These are phyloP conservation scores for Gyrodon lividus DNA, from an alignment of 768 basidiomycete species.

Conservation along the genomic window DNA sequence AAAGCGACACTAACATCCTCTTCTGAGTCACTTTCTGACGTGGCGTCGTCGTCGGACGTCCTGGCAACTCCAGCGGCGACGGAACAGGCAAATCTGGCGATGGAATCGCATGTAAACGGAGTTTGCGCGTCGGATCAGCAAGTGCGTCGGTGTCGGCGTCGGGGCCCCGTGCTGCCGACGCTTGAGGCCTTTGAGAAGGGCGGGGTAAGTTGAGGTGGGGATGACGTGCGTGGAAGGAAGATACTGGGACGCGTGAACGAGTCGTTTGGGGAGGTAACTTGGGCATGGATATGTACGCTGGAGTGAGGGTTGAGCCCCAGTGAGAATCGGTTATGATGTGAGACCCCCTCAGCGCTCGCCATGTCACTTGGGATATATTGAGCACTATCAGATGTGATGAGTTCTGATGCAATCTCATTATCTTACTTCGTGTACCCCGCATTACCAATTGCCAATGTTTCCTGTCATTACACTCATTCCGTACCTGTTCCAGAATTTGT, in stretches of 20 bases:
- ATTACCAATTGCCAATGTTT: no score
- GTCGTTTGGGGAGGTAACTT: background rate
- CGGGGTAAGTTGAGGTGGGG: constrained; percentile 1
- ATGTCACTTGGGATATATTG: no score
- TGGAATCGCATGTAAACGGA: constrained; percentile 1
- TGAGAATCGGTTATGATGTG: no score
- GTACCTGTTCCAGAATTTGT: no score
- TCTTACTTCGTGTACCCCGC: no score
- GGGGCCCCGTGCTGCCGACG: background rate
- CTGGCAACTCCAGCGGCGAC: constrained; percentile 1
- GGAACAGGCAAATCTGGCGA: constrained; percentile 1
- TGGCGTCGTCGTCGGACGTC: no score
- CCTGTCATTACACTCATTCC: no score
- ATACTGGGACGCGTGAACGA: background rate
- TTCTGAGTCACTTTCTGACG: background rate
- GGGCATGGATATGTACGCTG: background rate
- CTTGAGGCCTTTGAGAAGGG: background rate
- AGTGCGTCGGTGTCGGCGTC: background rate
- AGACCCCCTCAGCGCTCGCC: no score
- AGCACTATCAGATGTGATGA: no score
- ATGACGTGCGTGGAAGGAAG: constrained; percentile 5
- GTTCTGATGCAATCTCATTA: no score
- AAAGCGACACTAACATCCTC: background rate
- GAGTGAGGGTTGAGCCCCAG: background rate
- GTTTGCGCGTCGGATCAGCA: background rate